Evolutionary conservation across 768 basidiomycete species (phyloP).

Genomic region (Gymnopilus junonius): DNA sequence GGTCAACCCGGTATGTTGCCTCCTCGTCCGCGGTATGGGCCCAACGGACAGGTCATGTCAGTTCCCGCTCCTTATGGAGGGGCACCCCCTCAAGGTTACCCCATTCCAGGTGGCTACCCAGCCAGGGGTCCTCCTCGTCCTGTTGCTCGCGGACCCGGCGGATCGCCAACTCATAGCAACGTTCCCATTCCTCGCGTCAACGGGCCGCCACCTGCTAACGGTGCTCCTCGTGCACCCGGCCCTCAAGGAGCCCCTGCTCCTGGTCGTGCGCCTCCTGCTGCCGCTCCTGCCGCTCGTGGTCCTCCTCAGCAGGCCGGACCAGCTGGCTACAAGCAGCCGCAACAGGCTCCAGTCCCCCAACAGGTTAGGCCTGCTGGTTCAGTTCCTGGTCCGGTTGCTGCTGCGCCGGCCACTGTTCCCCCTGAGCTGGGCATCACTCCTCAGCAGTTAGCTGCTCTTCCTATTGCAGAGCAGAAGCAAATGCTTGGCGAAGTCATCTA

Average conservation of each 20-base stretch:
- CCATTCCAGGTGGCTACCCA: constrained; percentile 63
- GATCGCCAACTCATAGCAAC: constrained; percentile 69
- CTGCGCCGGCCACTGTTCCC: constrained; percentile 41
- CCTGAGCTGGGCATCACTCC: constrained; percentile 50
- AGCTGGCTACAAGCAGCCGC: constrained; percentile 37
- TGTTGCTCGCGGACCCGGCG: constrained; percentile 67
- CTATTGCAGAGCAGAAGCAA: constrained; percentile 94
- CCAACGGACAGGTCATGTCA: constrained; percentile 78
- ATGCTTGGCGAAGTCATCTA: constrained; percentile 98
- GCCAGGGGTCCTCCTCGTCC: constrained; percentile 65
- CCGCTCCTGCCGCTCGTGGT: constrained; percentile 32
- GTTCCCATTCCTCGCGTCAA: constrained; percentile 69
- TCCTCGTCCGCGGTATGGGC: constrained; percentile 84
- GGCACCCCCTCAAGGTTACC: constrained; percentile 75
- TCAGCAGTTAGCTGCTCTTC: constrained; percentile 59
- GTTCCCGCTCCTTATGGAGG: constrained; percentile 74
- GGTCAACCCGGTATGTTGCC: constrained; percentile 86
- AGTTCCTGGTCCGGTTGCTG: constrained; percentile 45
- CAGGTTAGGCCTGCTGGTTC: constrained; percentile 33
- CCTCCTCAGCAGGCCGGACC: constrained; percentile 29
- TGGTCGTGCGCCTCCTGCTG: constrained; percentile 36
- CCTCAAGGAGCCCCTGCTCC: constrained; percentile 54
- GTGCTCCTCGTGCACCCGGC: constrained; percentile 54
- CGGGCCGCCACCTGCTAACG: constrained; percentile 61
- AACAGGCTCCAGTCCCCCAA: constrained; percentile 41